Evolutionary conservation across 2,329 filamentous ascomycete genomes (phyloP), one percentile per base, ranked within the genome.

Genomic region (Sordariomycetes sp.): DNA sequence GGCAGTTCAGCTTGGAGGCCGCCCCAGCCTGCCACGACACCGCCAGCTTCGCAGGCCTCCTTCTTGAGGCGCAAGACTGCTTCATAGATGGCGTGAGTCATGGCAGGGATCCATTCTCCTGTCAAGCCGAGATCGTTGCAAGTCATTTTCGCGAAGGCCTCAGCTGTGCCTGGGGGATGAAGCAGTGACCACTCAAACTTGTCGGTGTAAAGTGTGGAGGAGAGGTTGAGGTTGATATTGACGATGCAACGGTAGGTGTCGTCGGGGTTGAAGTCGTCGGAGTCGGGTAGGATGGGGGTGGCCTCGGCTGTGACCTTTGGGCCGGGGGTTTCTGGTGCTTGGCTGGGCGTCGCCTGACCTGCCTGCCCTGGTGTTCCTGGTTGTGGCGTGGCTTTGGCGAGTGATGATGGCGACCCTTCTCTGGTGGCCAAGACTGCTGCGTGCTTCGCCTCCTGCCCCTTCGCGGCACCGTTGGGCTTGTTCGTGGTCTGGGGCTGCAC

Each of bases 111-210:
- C 87, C 92, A 98, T 61, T 98, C 92, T 30, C 87, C 86, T 6
- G 80, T 72, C 34, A 98, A 66, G 6, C 90, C 90, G 8, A 98
- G 67, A 53, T 98, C 92, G 19, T 86, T 84, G 53, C 92, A 96
- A 0, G 92, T 96, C 43, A 86, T 78, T 52, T 86, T 86, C 21
- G 92, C 88, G 55, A 96, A 96, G 10, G 82, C 77, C 56, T 98
- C 90, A 0, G 92, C 86, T 27, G 90, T 87, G 16, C 90, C 90
- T 2, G 87, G 83, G 3, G 88, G 87, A 49, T 96, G 88, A 14
- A 94, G 68, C 15, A 98, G 66, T 5, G 90, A 96, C 90, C 90
- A 96, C 55, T 96, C 90, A 43, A 98, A 96, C 51, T 88, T 94
- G 67, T 98, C 92, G 4, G 86, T 93, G 58, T 95, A 96, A 10